Percentiles rank a stretch among this genome's conserved stretches.
Conservation (phyloP, 176 grass and related monocot species). For the Paspalum vaginatum region DNA sequence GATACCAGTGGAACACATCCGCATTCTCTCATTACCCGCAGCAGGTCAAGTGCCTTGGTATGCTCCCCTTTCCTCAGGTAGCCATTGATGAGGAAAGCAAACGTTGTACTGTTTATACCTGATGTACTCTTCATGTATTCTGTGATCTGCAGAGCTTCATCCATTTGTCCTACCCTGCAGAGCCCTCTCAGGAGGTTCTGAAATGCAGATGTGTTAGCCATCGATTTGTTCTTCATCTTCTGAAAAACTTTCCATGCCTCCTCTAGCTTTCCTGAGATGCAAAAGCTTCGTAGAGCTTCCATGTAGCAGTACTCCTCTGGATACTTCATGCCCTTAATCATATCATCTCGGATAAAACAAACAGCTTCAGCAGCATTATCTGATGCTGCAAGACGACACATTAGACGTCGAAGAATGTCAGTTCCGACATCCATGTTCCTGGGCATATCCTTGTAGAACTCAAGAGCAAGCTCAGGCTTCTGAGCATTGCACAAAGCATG, state of each 20-base stretch:
- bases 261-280: constrained; percentile 58
- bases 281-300: constrained; percentile 65
- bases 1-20: constrained; percentile 54
- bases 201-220: constrained; percentile 45
- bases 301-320: constrained; percentile 60
- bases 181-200: constrained; percentile 64
- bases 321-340: constrained; percentile 57
- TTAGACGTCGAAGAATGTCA: constrained; percentile 52
- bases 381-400: constrained; percentile 61
- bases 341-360: constrained; percentile 59
- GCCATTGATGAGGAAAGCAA: constrained; percentile 64
- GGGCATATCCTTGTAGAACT: constrained; percentile 81
- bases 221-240: constrained; percentile 66
- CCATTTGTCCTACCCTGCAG: constrained; percentile 63
- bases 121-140: constrained; percentile 52
- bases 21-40: constrained; percentile 59
- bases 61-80: constrained; percentile 65
- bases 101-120: constrained; percentile 36
- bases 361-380: constrained; percentile 50
- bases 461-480: constrained; percentile 66
- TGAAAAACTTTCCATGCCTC: constrained; percentile 61
- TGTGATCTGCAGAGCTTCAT: constrained; percentile 57
- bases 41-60: constrained; percentile 55
- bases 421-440: constrained; percentile 46
- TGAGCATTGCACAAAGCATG: constrained; percentile 57